These are phyloP conservation scores for Delitschia confertaspora DNA, from an alignment of 495 filamentous ascomycete genomes.

Conservation along the genomic window DNA sequence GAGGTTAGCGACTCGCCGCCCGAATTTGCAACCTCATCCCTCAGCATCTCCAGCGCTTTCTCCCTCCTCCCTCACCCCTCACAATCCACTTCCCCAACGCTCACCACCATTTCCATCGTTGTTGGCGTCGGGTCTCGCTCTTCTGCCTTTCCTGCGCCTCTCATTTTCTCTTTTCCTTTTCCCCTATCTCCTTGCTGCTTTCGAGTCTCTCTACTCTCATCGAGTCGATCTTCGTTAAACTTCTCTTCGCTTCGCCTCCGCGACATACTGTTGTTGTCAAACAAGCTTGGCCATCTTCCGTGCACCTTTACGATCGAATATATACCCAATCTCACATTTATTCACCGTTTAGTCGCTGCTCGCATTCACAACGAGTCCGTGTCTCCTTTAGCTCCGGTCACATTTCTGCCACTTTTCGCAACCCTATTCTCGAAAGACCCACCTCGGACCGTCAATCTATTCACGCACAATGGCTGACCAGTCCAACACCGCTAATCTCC, in stretches of 20 bases:
- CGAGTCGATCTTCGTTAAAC: conserved; percentile 5
- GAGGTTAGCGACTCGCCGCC: conserved; percentile 8
- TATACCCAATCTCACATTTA: too few species aligned
- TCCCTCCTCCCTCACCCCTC: background rate
- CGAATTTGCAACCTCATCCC: conserved; percentile 3
- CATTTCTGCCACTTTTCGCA: background rate
- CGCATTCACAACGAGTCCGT: too few species aligned
- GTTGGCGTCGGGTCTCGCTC: conserved; percentile 26
- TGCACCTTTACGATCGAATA: too few species aligned
- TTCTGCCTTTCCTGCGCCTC: conserved; percentile 14
- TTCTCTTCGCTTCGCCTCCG: conserved; percentile 16
- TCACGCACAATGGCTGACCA: too few species aligned
- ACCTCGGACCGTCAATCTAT: too few species aligned
- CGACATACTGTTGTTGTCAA: background rate
- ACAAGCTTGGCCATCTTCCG: conserved; percentile 4
- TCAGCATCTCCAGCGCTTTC: background rate
- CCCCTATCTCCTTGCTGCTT: conserved; percentile 22
- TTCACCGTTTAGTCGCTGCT: too few species aligned
- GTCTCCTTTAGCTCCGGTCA: background rate
- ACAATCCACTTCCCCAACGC: conserved; percentile 3
- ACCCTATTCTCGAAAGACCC: background rate
- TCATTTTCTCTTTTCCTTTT: conserved; percentile 23
- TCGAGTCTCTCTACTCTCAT: conserved; percentile 9
- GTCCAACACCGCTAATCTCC: conserved; percentile 17
- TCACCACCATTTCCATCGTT: conserved; percentile 21